Conservation (phyloP, 495 filamentous ascomycete genomes). For the Trichoderma reesei region DNA sequence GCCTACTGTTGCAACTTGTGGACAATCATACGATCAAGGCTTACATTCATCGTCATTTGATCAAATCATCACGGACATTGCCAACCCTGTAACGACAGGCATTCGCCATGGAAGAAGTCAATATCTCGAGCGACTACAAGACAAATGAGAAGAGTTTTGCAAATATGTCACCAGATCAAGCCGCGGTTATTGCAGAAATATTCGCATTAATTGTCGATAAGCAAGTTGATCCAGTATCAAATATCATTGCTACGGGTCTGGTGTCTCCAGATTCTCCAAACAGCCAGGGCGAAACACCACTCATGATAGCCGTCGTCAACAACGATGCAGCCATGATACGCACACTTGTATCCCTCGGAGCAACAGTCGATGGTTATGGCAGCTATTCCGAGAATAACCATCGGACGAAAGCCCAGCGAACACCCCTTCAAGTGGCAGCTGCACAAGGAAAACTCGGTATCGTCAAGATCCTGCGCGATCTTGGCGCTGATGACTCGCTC, state of each 20-base stretch:
- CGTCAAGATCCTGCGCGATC: slow-evolving; percentile 18
- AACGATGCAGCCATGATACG: slow-evolving; percentile 23
- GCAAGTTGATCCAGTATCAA: slow-evolving; percentile 16
- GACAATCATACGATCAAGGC: too few relatives aligned
- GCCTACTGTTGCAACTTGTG: too few relatives aligned
- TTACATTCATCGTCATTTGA: too few relatives aligned
- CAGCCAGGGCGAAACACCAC: slow-evolving; percentile 21
- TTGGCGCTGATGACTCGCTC: slow-evolving; percentile 20
- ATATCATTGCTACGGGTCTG: slow-evolving; percentile 17
- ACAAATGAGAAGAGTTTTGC: not conserved
- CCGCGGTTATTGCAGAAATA: slow-evolving; percentile 16
- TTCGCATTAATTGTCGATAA: slow-evolving; percentile 15
- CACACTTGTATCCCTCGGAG: slow-evolving; percentile 23
- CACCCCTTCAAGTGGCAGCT: slow-evolving; percentile 24
- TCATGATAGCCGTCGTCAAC: slow-evolving; percentile 24
- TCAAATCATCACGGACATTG: too few relatives aligned
- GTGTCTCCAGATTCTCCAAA: slow-evolving; percentile 22
- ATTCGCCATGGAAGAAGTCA: too few relatives aligned
- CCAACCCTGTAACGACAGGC: too few relatives aligned
- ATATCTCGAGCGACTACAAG: too few relatives aligned
- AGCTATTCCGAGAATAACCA: not conserved
- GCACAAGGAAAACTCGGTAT: slow-evolving; percentile 19
- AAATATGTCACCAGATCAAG: not conserved
- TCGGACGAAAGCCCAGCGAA: slow-evolving; percentile 14
- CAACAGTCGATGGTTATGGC: slow-evolving; percentile 19